Conservation (phyloP, 2,329 filamentous ascomycete species). For the Lachnellula cervina region DNA sequence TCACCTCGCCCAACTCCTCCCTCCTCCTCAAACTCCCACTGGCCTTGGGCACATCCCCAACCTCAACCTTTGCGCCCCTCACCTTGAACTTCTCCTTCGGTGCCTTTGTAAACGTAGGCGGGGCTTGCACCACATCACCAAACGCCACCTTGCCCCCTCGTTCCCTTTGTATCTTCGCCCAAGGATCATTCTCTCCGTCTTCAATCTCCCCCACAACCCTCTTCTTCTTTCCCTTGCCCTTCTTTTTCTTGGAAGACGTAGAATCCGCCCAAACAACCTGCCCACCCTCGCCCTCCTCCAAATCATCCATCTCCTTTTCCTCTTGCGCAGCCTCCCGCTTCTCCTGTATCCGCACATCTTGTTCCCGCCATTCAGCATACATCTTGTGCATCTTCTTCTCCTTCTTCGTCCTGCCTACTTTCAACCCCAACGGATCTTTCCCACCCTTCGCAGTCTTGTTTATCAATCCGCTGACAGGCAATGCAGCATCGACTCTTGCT, state of each 20-base stretch:
- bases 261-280: slow-evolving; percentile 55
- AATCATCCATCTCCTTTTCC: slow-evolving; percentile 27
- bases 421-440: slow-evolving; percentile 59
- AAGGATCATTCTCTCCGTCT: slow-evolving; percentile 33
- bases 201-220: slow-evolving; percentile 41
- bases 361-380: slow-evolving; percentile 71
- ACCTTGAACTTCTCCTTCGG: slow-evolving; percentile 38
- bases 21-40: slow-evolving; percentile 67
- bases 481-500: slow-evolving; percentile 74
- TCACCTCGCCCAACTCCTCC: slow-evolving; percentile 66
- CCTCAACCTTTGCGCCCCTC: slow-evolving; percentile 59
- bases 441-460: slow-evolving; percentile 55
- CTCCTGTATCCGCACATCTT: slow-evolving; percentile 49
- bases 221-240: slow-evolving; percentile 26
- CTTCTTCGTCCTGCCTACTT: slow-evolving; percentile 70
- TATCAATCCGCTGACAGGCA: slow-evolving; percentile 69
- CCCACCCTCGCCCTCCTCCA: slow-evolving; percentile 28
- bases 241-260: slow-evolving; percentile 20
- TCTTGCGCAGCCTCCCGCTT: slow-evolving; percentile 26
- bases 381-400: slow-evolving; percentile 79
- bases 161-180: slow-evolving; percentile 27
- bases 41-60: slow-evolving; percentile 62
- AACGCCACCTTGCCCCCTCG: slow-evolving; percentile 33
- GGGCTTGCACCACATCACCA: slow-evolving; percentile 32
- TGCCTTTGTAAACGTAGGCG: slow-evolving; percentile 29